phyloP scores from a whole-genome alignment of 352 stramenopile genomes.

The Albugo candida region DNA sequence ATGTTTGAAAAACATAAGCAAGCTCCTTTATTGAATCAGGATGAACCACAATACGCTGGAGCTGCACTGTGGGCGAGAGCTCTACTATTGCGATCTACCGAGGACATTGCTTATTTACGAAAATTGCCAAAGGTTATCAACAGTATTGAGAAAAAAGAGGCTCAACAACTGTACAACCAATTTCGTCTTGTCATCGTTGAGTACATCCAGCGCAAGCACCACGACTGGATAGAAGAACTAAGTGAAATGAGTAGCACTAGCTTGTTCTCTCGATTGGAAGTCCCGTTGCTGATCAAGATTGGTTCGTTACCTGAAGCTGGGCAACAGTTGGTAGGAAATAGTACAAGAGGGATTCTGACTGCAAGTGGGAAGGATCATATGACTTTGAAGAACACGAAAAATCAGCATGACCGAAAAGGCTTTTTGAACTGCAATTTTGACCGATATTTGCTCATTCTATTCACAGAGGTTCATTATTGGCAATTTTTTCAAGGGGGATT shows the following conservation, averaged over 20 bases:
- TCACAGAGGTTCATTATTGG: conserved; percentile 85
- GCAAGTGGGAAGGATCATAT: conserved; percentile 1
- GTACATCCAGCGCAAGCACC: conserved; percentile 80
- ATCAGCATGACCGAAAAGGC: conserved; percentile 30
- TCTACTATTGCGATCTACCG: conserved; percentile 52
- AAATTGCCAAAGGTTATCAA: conserved; percentile 51
- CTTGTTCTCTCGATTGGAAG: conserved; percentile 63
- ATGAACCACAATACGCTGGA: conserved; percentile 85
- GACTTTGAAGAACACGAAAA: neutral
- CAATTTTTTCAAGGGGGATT: conserved; percentile 85
- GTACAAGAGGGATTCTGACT: conserved; percentile 6
- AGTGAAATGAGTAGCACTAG: conserved; percentile 59
- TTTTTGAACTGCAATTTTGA: conserved; percentile 92
- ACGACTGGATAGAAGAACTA: conserved; percentile 80
- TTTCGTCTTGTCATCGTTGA: conserved; percentile 71
- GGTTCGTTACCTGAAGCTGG: conserved; percentile 7
- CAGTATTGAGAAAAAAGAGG: conserved; percentile 56
- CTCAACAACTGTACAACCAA: conserved; percentile 50
- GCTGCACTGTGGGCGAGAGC: conserved; percentile 84
- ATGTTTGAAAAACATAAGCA: conserved; percentile 86
- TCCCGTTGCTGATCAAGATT: conserved; percentile 72
- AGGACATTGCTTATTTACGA: conserved; percentile 52
- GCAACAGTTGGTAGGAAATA: conserved; percentile 5
- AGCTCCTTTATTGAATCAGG: conserved; percentile 57
- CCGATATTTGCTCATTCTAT: conserved; percentile 79